Evolutionary conservation across 2,329 filamentous ascomycete species (phyloP).

Genomic region (Dryadomyces sulphureus): DNA sequence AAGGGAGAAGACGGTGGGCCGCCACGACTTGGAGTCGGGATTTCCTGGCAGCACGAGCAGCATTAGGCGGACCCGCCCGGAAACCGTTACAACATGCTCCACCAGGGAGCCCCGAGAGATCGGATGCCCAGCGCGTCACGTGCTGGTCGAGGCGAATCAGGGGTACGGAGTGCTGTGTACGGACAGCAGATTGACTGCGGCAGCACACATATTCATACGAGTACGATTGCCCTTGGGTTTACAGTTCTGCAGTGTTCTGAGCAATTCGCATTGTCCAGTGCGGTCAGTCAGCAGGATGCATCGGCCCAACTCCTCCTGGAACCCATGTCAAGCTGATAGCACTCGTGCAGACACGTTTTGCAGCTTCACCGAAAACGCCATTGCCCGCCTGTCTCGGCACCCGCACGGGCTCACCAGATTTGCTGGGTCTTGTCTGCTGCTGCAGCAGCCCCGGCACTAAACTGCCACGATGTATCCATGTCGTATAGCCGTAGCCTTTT

Average conservation of each 20-base stretch:
- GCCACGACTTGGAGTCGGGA: neutral
- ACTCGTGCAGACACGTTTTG: neutral
- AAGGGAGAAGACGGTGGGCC: neutral
- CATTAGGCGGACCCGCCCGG: neutral
- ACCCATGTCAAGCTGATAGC: neutral
- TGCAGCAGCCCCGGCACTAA: neutral
- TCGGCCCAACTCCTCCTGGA: neutral
- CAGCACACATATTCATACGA: no score
- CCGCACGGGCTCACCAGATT: no score
- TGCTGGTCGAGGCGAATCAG: no score
- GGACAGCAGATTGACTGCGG: no score
- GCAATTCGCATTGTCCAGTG: no score
- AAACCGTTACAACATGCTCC: constrained; percentile 3
- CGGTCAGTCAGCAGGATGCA: neutral
- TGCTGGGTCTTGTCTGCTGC: neutral
- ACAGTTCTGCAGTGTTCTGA: no score
- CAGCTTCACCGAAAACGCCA: neutral
- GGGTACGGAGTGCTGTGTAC: no score
- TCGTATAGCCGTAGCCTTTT: neutral
- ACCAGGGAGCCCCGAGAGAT: neutral
- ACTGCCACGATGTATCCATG: neutral
- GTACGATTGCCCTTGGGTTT: no score
- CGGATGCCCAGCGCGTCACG: no score
- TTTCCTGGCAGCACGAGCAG: no score
- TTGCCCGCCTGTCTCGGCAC: neutral